Base-by-base conservation (phyloP, 73 alveolate species). In the Paramecium sexaurelia region DNA sequence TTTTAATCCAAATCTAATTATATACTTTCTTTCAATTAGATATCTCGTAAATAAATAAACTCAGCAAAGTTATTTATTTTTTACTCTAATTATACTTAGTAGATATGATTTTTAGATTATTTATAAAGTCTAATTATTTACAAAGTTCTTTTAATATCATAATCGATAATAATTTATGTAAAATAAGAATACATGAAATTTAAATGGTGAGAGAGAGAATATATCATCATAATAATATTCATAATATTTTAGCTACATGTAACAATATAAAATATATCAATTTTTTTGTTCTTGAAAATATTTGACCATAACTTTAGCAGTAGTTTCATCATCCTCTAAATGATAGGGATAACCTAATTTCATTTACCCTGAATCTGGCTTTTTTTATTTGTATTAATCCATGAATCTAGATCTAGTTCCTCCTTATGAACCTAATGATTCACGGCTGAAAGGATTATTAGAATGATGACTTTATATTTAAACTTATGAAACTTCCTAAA, bases 301-400 rank as follows among this genome's bases (percentile, higher is more conserved):
- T 40, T 78, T 78, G 9, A 26, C 68, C 20, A 78, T 22, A 19
- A 78, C 7, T n/a, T 78, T 45, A 22, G 43, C 40, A 29, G 90
- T 78, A 17, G 68, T 78, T 24, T 37, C 90, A 78, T 78, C 90
- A 41, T 78, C 73, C 15, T 78, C 90, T 43, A 29, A 78, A 78
- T 78, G 90, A 43, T 78, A 78, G 15, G 90, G 90, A 78, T 78
- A 78, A 2, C 90, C 90, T 9, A 78, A 43, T 78, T 78, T 78
- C 68, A 78, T 78, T 24, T 78, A 39, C 15, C 71, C 90, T 41
- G 33, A 20, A 11, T 43, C 73, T 17, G 41, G 7, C 17, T 45
- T 78, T 40, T 78, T 41, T 37, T 17, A 19, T 43, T 41, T 71
- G 13, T 71, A 78, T 37, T n/a, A 78, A 78, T 78, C 71, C 90